Percentiles rank a stretch among this genome's conserved stretches.
Conservation (phyloP, 495 filamentous ascomycete genomes). For the Lophium mytilinum region DNA sequence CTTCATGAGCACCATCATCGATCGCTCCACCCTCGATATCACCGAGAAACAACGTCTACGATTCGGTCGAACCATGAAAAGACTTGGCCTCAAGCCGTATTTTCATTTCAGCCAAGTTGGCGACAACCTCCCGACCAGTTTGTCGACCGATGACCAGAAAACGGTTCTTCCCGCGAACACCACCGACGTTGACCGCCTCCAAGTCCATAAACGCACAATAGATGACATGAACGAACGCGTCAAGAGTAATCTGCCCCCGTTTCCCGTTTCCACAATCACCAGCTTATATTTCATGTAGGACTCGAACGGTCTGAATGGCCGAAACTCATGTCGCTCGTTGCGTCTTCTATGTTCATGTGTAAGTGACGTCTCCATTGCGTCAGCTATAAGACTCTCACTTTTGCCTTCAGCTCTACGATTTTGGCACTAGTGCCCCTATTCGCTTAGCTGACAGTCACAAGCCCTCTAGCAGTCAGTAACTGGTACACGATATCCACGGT, state of each 20-base stretch:
- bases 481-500: no score
- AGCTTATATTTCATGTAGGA: background rate
- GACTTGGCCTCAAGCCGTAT: slow-evolving; percentile 5
- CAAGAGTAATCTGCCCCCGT: background rate
- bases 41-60: slow-evolving; percentile 2
- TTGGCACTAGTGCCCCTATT: no score
- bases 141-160: background rate
- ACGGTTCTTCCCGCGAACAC: background rate
- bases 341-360: background rate
- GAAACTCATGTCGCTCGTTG: slow-evolving; percentile 5
- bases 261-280: background rate
- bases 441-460: no score
- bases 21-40: background rate
- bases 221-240: background rate
- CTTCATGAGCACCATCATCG: background rate
- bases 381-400: no score
- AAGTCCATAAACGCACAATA: background rate
- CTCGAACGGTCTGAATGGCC: slow-evolving; percentile 1
- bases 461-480: no score
- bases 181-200: no score
- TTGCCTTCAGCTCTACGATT: no score
- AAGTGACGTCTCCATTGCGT: background rate
- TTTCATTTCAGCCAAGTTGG: slow-evolving; percentile 8
- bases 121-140: background rate
- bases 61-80: slow-evolving; percentile 8